Evolutionary conservation across 2,329 filamentous ascomycete genomes (phyloP), one percentile per base, ranked within the genome.

Genomic region (Aspergillus vadensis): DNA sequence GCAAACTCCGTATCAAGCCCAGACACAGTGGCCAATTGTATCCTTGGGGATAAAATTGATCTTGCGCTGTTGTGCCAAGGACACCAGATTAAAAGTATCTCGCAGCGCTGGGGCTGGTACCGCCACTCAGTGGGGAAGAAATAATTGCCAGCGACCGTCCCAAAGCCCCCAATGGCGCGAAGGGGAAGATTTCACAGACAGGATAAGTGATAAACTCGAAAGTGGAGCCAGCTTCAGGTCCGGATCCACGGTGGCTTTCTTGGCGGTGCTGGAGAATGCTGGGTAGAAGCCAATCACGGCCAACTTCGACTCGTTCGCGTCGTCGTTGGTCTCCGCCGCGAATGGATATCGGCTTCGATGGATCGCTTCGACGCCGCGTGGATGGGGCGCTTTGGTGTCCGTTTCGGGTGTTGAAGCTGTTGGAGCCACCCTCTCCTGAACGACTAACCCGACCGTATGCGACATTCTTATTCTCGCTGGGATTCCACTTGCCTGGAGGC

Each of bases 161-260:
- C 47, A 27, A 25, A 12, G 6, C 8, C 25, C 5, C 23, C 47
- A 27, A 25, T 49, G 25, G 41, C 21, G 41, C 41, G 17, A 27
- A 50, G 25, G 25, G 8, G 47, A n/a, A 12, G 25, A 27, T 19
- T 17, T 17, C n/a, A 19, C 39, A 17, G 39, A 43, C 7, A 17
- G 39, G 39, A 36, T 14, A 36, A 50, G 17, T 10, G 23, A 30
- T 9, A 17, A 27, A 25, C 27, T 39, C 52, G 23, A 54, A 6
- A 15, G 52, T 47, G 39, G 52, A 30, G 25, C 41, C n/a, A 41
- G 38, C 25, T 39, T 25, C 21, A 36, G 32, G 32, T 36, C 21
- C 36, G 57, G 57, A 58, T 58, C 57, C 57, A 58, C 49, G 48
- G 55, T 51, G 59, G 48, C 36, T 36, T 15, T 21, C 59, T 61